Evolutionary conservation across 2,329 filamentous ascomycete species (phyloP).

Genomic region (Xylariaceae sp.): DNA sequence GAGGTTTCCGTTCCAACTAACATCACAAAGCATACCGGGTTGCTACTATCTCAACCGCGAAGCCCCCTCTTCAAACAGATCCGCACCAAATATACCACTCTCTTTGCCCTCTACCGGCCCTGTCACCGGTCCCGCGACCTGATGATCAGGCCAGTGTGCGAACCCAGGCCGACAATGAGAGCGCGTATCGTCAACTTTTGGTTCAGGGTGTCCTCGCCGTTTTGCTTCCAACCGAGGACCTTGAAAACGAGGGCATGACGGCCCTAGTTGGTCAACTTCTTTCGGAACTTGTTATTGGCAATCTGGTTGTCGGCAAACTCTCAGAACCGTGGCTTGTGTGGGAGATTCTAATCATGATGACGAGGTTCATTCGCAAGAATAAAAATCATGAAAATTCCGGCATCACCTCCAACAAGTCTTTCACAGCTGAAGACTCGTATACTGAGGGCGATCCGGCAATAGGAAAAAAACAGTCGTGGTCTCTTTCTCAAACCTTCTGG

Average conservation of each 20-base stretch:
- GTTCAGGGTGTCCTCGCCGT: constrained; percentile 76
- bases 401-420: constrained; percentile 6
- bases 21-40: constrained; percentile 63
- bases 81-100: constrained; percentile 75
- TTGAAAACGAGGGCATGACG: constrained; percentile 81
- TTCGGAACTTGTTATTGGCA: constrained; percentile 83
- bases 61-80: constrained; percentile 57
- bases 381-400: constrained; percentile 18
- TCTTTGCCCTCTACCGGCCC: constrained; percentile 72
- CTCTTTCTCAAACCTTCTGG: constrained; percentile 50
- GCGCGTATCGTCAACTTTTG: constrained; percentile 80
- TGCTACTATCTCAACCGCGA: constrained; percentile 55
- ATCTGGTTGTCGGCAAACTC: constrained; percentile 71
- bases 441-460: constrained; percentile 2
- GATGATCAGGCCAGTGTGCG: constrained; percentile 47
- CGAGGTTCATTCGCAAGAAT: constrained; percentile 38
- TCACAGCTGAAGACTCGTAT: constrained; percentile 4
- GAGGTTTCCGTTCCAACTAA: constrained; percentile 7
- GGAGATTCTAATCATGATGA: constrained; percentile 73
- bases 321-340: constrained; percentile 87
- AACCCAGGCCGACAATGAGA: constrained; percentile 72
- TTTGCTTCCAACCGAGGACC: constrained; percentile 84
- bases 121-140: constrained; percentile 68
- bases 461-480: constrained; percentile 33
- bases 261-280: constrained; percentile 82